Evolutionary conservation across 2,329 filamentous ascomycete species (phyloP).

Genomic region (Sphaerostilbella broomeana): DNA sequence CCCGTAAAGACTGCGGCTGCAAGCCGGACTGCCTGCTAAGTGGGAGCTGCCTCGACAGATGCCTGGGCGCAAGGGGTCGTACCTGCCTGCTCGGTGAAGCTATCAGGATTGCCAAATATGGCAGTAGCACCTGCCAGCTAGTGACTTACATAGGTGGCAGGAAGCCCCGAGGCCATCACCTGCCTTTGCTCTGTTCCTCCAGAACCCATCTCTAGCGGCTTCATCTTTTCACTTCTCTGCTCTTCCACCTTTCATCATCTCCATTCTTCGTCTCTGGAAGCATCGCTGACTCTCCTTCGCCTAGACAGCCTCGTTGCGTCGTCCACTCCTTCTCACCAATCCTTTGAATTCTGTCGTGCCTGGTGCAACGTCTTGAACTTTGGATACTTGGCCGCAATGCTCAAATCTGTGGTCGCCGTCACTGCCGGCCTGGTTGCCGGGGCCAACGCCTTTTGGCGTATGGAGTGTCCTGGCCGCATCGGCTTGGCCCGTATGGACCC

Average conservation of each 20-base stretch:
- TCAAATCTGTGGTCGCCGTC: constrained; percentile 27
- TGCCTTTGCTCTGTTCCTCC: constrained; percentile 4
- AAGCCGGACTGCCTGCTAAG: constrained; percentile 4
- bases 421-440: constrained; percentile 30
- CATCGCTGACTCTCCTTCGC: constrained; percentile 12
- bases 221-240: neutral
- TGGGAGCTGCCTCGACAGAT: constrained; percentile 1
- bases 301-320: constrained; percentile 31
- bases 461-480: constrained; percentile 69
- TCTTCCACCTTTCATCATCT: neutral
- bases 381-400: constrained; percentile 26
- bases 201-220: neutral
- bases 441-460: constrained; percentile 75
- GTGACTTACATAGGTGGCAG: too few relatives aligned
- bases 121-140: too few relatives aligned
- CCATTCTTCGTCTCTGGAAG: neutral
- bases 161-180: neutral
- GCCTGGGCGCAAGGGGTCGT: too few relatives aligned
- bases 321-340: constrained; percentile 26
- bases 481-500: constrained; percentile 72
- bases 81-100: neutral
- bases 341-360: constrained; percentile 12
- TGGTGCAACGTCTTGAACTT: constrained; percentile 16
- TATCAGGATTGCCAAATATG: too few relatives aligned
- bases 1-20: neutral